phyloP scores from a whole-genome alignment of 768 basidiomycete genomes.

The Tulasnella sp. region DNA sequence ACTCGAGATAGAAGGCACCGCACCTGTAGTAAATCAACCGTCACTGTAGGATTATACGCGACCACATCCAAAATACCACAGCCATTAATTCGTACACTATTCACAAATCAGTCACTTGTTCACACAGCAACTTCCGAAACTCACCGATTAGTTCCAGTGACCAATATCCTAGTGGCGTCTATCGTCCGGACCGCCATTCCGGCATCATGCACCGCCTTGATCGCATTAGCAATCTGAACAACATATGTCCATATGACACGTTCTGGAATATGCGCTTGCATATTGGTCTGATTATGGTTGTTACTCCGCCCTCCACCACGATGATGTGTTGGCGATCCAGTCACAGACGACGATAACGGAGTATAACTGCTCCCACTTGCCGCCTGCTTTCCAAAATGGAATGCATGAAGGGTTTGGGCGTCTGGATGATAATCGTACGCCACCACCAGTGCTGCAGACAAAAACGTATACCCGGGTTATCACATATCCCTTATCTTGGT shows the following conservation, averaged over 20 bases:
- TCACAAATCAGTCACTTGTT: not conserved
- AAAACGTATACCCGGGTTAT: slow-evolving; percentile 10
- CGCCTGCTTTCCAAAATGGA: slow-evolving; percentile 36
- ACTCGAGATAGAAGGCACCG: not conserved
- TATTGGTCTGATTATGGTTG: slow-evolving; percentile 2
- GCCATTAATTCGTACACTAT: slow-evolving; percentile 69
- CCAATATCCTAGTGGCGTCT: slow-evolving; percentile 74
- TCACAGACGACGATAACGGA: not conserved
- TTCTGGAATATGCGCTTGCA: slow-evolving; percentile 48
- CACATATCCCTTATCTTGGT: not conserved
- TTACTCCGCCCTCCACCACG: slow-evolving; percentile 26
- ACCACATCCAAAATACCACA: slow-evolving; percentile 82
- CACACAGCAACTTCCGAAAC: not conserved
- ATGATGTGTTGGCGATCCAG: slow-evolving; percentile 30
- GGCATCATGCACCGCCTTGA: slow-evolving; percentile 72
- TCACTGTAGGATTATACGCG: slow-evolving; percentile 54
- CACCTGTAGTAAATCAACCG: slow-evolving; percentile 42
- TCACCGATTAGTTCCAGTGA: slow-evolving; percentile 82
- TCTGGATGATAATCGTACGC: slow-evolving; percentile 83
- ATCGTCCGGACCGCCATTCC: slow-evolving; percentile 70
- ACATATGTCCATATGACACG: slow-evolving; percentile 85
- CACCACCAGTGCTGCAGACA: slow-evolving; percentile 63
- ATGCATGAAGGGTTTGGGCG: slow-evolving; percentile 49
- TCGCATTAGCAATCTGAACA: slow-evolving; percentile 74
- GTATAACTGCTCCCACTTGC: slow-evolving; percentile 19